Percentiles rank a stretch among this genome's conserved stretches.
phyloP scores from a whole-genome alignment of 1,284 basidiomycete species.

The Lentinula novae-zelandiae region DNA sequence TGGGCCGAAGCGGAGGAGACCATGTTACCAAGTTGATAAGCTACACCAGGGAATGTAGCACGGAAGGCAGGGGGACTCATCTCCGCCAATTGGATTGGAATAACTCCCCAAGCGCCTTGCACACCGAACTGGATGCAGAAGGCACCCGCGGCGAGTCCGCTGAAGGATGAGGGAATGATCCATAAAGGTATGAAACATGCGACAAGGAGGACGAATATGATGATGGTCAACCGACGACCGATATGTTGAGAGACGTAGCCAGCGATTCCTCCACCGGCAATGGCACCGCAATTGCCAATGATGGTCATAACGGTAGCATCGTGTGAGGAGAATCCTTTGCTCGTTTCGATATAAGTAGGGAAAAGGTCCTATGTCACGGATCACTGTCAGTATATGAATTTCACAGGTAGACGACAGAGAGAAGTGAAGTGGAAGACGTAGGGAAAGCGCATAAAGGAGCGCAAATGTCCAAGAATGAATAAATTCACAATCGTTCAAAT shows the following conservation, averaged over 20 bases:
- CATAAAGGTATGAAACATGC: conserved; percentile 80
- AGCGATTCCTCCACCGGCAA: conserved; percentile 74
- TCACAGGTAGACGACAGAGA: neutral
- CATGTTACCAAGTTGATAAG: conserved; percentile 91
- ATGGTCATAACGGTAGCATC: conserved; percentile 85
- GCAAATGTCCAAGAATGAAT: neutral
- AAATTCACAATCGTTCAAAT: neutral
- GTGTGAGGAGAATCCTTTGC: conserved; percentile 56
- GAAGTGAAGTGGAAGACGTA: neutral
- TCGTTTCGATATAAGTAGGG: conserved; percentile 72
- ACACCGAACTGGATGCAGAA: conserved; percentile 74
- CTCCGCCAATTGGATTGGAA: conserved; percentile 87
- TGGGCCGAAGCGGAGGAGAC: conserved; percentile 85
- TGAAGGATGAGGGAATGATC: conserved; percentile 74
- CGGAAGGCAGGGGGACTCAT: conserved; percentile 91
- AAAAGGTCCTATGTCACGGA: conserved; percentile 53
- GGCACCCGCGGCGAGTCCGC: conserved; percentile 68
- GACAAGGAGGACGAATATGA: conserved; percentile 54
- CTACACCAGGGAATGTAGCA: conserved; percentile 88
- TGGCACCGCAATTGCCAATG: conserved; percentile 84
- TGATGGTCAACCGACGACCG: conserved; percentile 85
- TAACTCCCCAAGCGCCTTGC: conserved; percentile 26
- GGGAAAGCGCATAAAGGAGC: neutral
- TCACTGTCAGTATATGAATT: neutral
- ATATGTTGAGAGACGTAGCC: conserved; percentile 82